phyloP scores from a whole-genome alignment of 192 early-diverging fungal species.

The Umbelopsis sp. region DNA sequence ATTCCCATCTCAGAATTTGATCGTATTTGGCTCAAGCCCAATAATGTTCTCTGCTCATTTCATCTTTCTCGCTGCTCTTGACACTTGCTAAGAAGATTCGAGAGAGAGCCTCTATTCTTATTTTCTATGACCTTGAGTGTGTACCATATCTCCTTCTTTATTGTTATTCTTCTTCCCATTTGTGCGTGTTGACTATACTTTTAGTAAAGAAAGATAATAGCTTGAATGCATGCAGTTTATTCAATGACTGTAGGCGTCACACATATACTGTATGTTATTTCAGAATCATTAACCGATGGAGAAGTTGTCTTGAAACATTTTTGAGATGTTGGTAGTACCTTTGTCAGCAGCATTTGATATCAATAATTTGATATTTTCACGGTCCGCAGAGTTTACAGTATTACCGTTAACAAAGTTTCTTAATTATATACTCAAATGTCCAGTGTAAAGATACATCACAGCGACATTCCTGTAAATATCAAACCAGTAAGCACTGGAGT shows the following conservation, averaged over 20 bases:
- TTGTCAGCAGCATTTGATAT: neutral
- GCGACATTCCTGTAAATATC: neutral
- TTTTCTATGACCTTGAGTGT: constrained; percentile 3
- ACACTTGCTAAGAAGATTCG: neutral
- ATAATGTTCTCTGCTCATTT: neutral
- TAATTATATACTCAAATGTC: neutral
- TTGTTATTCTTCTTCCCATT: constrained; percentile 6
- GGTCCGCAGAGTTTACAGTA: too few relatives aligned
- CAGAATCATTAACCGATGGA: too few relatives aligned
- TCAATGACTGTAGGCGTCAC: neutral
- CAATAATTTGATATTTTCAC: neutral
- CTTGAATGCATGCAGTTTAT: neutral
- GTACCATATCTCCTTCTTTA: constrained; percentile 14
- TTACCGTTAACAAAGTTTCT: neutral
- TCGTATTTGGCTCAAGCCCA: neutral
- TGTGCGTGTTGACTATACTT: constrained; percentile 1
- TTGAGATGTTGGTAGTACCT: neutral
- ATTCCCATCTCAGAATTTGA: neutral
- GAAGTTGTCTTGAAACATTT: too few relatives aligned
- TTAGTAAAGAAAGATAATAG: constrained; percentile 12
- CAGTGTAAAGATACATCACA: neutral
- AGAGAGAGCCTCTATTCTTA: constrained; percentile 1
- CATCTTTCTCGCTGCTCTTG: neutral
- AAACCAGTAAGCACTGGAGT: neutral
- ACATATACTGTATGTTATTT: neutral